Conservation (phyloP, 164 flowering plant species). For the Cinnamomum chago region DNA sequence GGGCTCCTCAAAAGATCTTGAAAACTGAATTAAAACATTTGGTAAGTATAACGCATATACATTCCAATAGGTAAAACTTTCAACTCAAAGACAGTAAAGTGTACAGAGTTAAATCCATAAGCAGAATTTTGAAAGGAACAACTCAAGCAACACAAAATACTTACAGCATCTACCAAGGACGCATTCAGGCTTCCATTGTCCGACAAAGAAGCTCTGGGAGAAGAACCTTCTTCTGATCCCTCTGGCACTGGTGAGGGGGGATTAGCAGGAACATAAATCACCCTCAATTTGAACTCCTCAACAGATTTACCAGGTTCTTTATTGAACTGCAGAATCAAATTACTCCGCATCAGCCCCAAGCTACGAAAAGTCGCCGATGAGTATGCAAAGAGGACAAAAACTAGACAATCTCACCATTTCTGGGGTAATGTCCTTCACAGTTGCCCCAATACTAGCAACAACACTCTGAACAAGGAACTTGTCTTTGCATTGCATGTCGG, state of each 20-base stretch:
- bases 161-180: constrained; percentile 52
- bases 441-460: constrained; percentile 39
- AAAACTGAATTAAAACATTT: constrained; percentile 32
- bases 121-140: neutral
- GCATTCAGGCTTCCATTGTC: constrained; percentile 47
- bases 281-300: constrained; percentile 82
- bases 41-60: neutral
- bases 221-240: constrained; percentile 81
- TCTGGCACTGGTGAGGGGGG: constrained; percentile 97
- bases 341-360: neutral
- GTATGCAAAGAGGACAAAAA: neutral
- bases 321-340: constrained; percentile 49
- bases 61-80: neutral
- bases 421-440: constrained; percentile 51
- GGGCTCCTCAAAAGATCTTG: constrained; percentile 47
- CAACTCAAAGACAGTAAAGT: neutral
- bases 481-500: constrained; percentile 86
- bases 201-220: constrained; percentile 52
- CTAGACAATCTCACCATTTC: constrained; percentile 48
- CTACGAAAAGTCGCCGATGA: neutral
- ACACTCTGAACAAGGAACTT: constrained; percentile 83
- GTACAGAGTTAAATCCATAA: neutral
- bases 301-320: constrained; percentile 67
- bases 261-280: constrained; percentile 70
- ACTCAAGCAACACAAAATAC: constrained; percentile 15